Percentiles rank a stretch among this genome's conserved stretches.
Conservation (phyloP, 208 protist species). For the Leishmania martiniquensis region DNA sequence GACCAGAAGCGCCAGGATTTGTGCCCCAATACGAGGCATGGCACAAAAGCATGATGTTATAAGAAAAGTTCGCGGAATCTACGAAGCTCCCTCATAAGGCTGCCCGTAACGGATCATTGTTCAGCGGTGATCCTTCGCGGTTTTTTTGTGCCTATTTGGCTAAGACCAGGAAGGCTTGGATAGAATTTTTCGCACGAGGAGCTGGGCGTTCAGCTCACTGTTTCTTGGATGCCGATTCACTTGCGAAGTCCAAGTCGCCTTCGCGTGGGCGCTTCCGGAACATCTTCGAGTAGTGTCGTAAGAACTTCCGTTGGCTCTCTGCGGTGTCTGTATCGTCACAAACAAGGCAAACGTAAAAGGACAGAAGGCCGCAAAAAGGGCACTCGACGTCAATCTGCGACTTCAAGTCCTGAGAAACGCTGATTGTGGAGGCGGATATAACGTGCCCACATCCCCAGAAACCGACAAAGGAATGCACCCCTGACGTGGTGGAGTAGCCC, state of each 20-base stretch:
- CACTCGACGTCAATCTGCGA: slow-evolving; percentile 32
- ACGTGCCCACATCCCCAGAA: slow-evolving; percentile 86
- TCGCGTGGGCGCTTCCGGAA: slow-evolving; percentile 12
- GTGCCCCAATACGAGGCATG: background rate
- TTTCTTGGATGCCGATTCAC: too few relatives aligned
- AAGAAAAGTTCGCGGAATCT: too few relatives aligned
- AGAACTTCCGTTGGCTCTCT: slow-evolving; percentile 22
- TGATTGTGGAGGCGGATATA: slow-evolving; percentile 37
- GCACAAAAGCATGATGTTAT: background rate
- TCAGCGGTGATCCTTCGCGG: too few relatives aligned
- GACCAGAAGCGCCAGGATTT: background rate
- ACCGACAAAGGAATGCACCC: slow-evolving; percentile 63
- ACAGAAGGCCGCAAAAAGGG: slow-evolving; percentile 41
- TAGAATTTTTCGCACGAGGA: too few relatives aligned
- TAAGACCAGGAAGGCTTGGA: too few relatives aligned
- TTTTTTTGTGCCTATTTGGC: too few relatives aligned
- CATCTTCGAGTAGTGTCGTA: slow-evolving; percentile 17
- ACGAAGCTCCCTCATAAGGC: too few relatives aligned
- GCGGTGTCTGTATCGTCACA: slow-evolving; percentile 33
- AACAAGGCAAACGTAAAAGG: slow-evolving; percentile 45
- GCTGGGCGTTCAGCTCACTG: too few relatives aligned
- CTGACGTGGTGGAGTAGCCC: slow-evolving; percentile 46
- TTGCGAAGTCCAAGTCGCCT: background rate
- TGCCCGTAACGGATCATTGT: too few relatives aligned
- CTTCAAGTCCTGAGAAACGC: slow-evolving; percentile 1